These are phyloP conservation scores for Dothistroma septosporum DNA, from an alignment of 2,329 filamentous ascomycete species.

Conservation along the genomic window DNA sequence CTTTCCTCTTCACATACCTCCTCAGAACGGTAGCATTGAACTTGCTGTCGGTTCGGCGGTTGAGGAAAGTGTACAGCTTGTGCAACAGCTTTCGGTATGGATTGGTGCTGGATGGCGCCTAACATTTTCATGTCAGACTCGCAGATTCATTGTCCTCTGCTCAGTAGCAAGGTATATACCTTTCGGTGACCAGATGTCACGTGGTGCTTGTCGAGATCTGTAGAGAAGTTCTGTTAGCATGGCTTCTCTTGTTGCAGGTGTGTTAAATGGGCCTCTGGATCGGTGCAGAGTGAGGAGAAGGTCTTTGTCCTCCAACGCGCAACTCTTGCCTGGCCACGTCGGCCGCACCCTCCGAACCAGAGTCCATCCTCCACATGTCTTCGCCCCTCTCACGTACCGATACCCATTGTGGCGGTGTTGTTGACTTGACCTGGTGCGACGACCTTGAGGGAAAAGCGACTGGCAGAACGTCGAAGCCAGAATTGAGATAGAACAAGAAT, in stretches of 20 bases:
- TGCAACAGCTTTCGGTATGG: constrained; percentile 51
- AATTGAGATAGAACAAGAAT: neutral
- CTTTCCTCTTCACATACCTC: constrained; percentile 23
- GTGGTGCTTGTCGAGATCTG: constrained; percentile 29
- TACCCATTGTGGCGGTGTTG: constrained; percentile 5
- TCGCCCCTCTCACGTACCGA: neutral
- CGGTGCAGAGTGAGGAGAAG: neutral
- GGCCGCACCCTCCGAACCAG: neutral
- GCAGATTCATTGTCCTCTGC: constrained; percentile 23
- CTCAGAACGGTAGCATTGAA: constrained; percentile 99
- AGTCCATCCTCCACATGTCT: neutral
- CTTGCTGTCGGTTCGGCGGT: constrained; percentile 78
- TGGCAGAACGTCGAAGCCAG: neutral
- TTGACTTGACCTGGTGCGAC: constrained; percentile 1
- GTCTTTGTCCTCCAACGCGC: neutral
- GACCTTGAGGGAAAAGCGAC: neutral
- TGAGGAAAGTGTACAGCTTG: constrained; percentile 34
- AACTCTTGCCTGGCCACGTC: neutral
- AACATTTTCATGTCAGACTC: constrained; percentile 21
- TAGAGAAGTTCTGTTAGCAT: constrained; percentile 5
- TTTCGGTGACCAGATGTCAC: constrained; percentile 29
- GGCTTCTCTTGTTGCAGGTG: neutral
- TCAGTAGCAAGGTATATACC: constrained; percentile 18
- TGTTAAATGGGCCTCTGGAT: neutral
- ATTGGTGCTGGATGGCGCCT: constrained; percentile 74